Evolutionary conservation across 257 asterid genomes (phyloP), one percentile per base, ranked within the genome.

Genomic region (Gentiana straminea): DNA sequence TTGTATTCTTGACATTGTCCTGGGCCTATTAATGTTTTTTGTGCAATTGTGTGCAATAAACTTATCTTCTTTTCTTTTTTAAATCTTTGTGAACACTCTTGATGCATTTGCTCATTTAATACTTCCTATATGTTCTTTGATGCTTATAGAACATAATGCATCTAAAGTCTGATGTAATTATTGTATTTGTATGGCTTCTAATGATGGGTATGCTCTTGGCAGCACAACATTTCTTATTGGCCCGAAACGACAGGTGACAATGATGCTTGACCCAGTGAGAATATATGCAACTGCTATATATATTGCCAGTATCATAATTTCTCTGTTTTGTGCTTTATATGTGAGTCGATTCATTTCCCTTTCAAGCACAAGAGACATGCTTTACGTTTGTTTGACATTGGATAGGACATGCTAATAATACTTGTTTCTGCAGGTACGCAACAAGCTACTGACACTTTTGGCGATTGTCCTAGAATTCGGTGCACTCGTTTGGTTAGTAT

Each of bases 221-320:
- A 91, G 98, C 95, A 91, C 98, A 87, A 93, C 81, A 64, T 91
- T 91, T 68, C 96, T 91, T 48, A 87, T 91, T 66, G 98, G 98
- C 66, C 97, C 98, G 67, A 84, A 83, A 81, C 74, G 97, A 69
- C 98, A 91, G 79, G 77, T 75, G 64, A 74, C 97, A 24, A 81
- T 91, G 98, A 91, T 91, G 98, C 87, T 91, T 59, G 98, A 91
- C 70, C 95, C 94, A 60, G 93, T 71, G 57, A 94, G 98, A 48
- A 83, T 91, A 61, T 87, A 83, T 81, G 98, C 98, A 44, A 84
- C 98, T n/a, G 93, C 98, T 52, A 73, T 91, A 73, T 91, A 87
- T 77, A 81, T 85, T 65, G 83, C 94, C 72, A 91, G 98, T 88
- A 85, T 87, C 70, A 72, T 91, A 32, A 60, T 91, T 68, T 94